These are phyloP conservation scores for Corynespora cassiicola DNA, from an alignment of 2,329 filamentous ascomycete genomes.

Conservation along the genomic window DNA sequence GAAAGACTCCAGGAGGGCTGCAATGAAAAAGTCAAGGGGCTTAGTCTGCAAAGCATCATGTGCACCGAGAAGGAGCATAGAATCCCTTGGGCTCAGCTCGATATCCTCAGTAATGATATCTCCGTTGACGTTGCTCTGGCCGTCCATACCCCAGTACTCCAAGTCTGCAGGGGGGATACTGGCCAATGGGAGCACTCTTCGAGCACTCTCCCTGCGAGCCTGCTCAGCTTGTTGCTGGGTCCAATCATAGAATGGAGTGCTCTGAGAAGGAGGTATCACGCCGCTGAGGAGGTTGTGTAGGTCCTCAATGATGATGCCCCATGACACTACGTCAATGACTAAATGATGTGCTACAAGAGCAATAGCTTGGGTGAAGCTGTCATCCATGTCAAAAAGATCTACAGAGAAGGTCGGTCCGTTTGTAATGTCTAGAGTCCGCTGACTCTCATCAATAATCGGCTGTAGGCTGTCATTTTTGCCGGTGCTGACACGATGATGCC, in stretches of 20 bases:
- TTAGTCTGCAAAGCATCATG: constrained; percentile 44
- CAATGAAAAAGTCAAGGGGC: constrained; percentile 44
- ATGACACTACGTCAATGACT: constrained; percentile 47
- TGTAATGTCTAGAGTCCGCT: constrained; percentile 39
- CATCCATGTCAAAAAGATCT: constrained; percentile 49
- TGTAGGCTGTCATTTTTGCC: constrained; percentile 20
- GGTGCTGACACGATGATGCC: constrained; percentile 20
- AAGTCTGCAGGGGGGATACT: constrained; percentile 33
- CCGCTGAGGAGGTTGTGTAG: constrained; percentile 41
- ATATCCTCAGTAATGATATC: constrained; percentile 41
- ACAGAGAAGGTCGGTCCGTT: constrained; percentile 49
- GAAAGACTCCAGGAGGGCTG: constrained; percentile 50
- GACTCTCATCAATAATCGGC: constrained; percentile 33
- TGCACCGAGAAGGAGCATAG: constrained; percentile 38
- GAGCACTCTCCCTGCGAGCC: constrained; percentile 28
- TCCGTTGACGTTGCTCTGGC: constrained; percentile 37
- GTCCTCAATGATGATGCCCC: constrained; percentile 48
- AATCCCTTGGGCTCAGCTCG: constrained; percentile 36
- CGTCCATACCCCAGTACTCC: constrained; percentile 48
- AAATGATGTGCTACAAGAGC: constrained; percentile 47
- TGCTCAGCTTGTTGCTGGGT: constrained; percentile 37
- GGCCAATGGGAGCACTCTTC: constrained; percentile 31
- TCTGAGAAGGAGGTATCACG: constrained; percentile 29
- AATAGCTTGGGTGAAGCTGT: constrained; percentile 39
- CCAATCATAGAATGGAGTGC: constrained; percentile 47